Evolutionary conservation across 1,284 basidiomycete species (phyloP).

Genomic region (Thecaphora thlaspeos): DNA sequence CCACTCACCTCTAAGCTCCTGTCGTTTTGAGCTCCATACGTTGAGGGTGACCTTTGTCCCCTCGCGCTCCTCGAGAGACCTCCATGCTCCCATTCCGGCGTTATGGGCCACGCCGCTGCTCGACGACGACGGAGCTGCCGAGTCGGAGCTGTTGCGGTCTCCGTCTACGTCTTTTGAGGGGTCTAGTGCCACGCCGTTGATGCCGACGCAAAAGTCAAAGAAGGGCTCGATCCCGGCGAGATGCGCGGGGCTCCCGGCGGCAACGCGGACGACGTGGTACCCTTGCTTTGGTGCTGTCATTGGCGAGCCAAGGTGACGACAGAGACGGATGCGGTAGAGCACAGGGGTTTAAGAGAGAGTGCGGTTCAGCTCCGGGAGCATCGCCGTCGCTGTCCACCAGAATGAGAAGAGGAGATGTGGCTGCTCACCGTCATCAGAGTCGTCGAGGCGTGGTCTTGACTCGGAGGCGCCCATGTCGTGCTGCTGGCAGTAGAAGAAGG

Average conservation of each 20-base stretch:
- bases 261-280: conserved; percentile 57
- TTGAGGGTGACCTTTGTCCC: conserved; percentile 73
- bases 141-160: not conserved
- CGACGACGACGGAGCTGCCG: not conserved
- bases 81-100: conserved; percentile 45
- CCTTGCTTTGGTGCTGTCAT: conserved; percentile 42
- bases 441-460: conserved; percentile 25
- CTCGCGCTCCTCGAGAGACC: conserved; percentile 76
- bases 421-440: conserved; percentile 22
- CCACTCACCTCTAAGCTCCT: conserved; percentile 75
- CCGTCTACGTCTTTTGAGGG: conserved; percentile 38
- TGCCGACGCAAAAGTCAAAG: conserved; percentile 94
- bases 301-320: too few species aligned
- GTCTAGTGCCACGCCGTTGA: conserved; percentile 62
- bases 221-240: conserved; percentile 86
- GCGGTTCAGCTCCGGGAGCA: too few species aligned
- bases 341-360: too few species aligned
- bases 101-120: too few species aligned
- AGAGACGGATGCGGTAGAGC: too few species aligned
- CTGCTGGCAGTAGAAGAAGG: too few species aligned
- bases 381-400: too few species aligned
- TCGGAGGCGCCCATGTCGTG: conserved; percentile 34
- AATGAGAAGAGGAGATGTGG: not conserved
- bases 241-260: conserved; percentile 61
- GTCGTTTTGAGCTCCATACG: conserved; percentile 87